Percentiles rank a stretch among this genome's conserved stretches.
phyloP scores from a whole-genome alignment of 164 flowering plant genomes.

The Cinnamomum micranthum region DNA sequence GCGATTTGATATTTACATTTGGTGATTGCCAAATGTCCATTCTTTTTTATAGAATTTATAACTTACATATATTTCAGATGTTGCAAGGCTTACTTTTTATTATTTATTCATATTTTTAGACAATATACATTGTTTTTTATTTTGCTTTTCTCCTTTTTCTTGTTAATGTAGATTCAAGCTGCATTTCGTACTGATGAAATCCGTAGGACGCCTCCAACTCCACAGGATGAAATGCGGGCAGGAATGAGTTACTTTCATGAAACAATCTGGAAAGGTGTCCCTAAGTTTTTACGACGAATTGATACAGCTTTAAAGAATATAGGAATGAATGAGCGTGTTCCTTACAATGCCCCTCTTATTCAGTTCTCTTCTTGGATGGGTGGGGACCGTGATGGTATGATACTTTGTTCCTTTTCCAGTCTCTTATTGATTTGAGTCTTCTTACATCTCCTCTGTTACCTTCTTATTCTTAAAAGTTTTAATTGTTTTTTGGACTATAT shows the following conservation, averaged over 20 bases:
- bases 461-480: not conserved
- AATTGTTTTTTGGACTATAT: not conserved
- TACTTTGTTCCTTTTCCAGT: conserved; percentile 13
- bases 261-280: conserved; percentile 99
- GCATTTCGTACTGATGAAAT: conserved; percentile 99
- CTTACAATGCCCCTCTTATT: conserved; percentile 95
- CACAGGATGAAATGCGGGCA: conserved; percentile 99
- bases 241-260: conserved; percentile 99
- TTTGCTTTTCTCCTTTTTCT: not conserved
- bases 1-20: not conserved
- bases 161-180: conserved; percentile 79
- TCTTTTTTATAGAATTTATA: not conserved
- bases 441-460: not conserved
- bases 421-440: not conserved
- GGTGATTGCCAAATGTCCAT: not conserved
- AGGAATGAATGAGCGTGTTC: conserved; percentile 92
- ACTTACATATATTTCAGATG: not conserved
- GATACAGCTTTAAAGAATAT: conserved; percentile 97
- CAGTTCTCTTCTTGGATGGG: conserved; percentile 99
- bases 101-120: no score
- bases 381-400: conserved; percentile 97
- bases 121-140: not conserved
- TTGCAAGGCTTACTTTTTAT: no score
- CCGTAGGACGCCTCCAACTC: conserved; percentile 89
- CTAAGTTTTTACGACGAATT: conserved; percentile 86